These are phyloP conservation scores for Pholiota microspora DNA, from an alignment of 768 basidiomycete genomes.

Conservation along the genomic window DNA sequence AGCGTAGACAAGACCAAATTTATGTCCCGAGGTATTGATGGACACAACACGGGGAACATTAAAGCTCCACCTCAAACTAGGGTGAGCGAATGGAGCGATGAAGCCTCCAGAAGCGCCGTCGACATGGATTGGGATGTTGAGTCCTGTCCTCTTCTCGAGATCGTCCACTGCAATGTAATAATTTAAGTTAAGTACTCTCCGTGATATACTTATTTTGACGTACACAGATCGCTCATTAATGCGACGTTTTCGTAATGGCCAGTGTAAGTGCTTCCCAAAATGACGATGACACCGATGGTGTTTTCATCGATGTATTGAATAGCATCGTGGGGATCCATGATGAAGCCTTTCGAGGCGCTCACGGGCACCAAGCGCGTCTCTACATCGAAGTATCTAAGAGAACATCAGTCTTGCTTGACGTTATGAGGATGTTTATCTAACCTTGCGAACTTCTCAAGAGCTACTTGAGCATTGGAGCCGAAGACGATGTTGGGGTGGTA, in stretches of 20 bases:
- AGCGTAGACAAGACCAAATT: slow-evolving; percentile 53
- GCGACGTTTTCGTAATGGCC: slow-evolving; percentile 63
- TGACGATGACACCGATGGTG: slow-evolving; percentile 65
- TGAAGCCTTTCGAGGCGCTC: slow-evolving; percentile 40
- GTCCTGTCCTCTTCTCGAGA: slow-evolving; percentile 51
- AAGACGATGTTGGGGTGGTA: slow-evolving; percentile 59
- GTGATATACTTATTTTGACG: no score
- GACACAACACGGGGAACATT: slow-evolving; percentile 52
- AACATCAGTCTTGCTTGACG: slow-evolving; percentile 1
- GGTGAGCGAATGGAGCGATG: slow-evolving; percentile 62
- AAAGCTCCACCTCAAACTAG: slow-evolving; percentile 56
- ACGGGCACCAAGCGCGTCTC: slow-evolving; percentile 52
- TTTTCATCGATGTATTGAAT: slow-evolving; percentile 65
- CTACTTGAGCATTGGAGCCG: slow-evolving; percentile 61
- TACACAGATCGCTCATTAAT: slow-evolving; percentile 49
- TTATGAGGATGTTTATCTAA: slow-evolving; percentile 9
- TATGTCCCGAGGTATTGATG: slow-evolving; percentile 58
- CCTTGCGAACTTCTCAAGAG: slow-evolving; percentile 65
- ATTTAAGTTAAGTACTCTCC: no score
- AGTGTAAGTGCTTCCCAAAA: slow-evolving; percentile 54
- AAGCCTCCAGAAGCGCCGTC: slow-evolving; percentile 66
- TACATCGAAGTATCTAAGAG: slow-evolving; percentile 55
- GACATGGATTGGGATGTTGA: slow-evolving; percentile 64
- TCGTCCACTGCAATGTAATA: slow-evolving; percentile 41
- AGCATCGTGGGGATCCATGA: slow-evolving; percentile 57